Evolutionary conservation across 2,329 filamentous ascomycete species (phyloP).

Genomic region (Amauroascus niger): DNA sequence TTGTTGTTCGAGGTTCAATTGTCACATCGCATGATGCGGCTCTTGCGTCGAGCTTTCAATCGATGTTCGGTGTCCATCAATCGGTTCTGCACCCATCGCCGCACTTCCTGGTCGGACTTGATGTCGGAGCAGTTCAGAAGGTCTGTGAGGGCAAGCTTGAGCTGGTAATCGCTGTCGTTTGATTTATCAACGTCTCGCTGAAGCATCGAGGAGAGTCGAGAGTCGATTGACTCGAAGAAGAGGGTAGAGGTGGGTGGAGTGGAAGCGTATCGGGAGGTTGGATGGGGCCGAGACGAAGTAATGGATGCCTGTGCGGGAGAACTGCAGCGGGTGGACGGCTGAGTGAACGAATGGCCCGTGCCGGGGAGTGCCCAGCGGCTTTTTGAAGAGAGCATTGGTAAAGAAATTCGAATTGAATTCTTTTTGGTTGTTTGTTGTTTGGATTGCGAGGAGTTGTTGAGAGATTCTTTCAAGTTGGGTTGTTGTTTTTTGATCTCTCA

Average conservation of each 20-base stretch:
- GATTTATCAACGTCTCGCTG: slow-evolving; percentile 12
- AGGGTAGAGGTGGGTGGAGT: slow-evolving; percentile 15
- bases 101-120: slow-evolving; percentile 17
- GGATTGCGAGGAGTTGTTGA: not conserved
- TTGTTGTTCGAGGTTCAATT: not conserved
- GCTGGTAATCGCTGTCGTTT: slow-evolving; percentile 17
- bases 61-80: slow-evolving; percentile 19
- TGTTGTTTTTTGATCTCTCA: too few species aligned
- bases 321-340: slow-evolving; percentile 13
- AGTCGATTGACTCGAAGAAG: slow-evolving; percentile 3
- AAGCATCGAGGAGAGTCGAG: slow-evolving; percentile 5
- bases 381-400: slow-evolving; percentile 9
- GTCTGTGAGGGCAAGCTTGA: slow-evolving; percentile 18
- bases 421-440: not conserved
- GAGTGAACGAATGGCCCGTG: slow-evolving; percentile 12
- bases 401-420: not conserved
- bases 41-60: slow-evolving; percentile 17
- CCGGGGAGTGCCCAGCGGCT: slow-evolving; percentile 9
- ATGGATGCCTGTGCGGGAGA: slow-evolving; percentile 4
- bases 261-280: slow-evolving; percentile 11
- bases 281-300: slow-evolving; percentile 2
- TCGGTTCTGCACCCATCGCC: slow-evolving; percentile 19
- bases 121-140: slow-evolving; percentile 17
- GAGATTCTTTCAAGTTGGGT: too few species aligned
- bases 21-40: slow-evolving; percentile 12